Evolutionary conservation across 2,329 filamentous ascomycete genomes (phyloP).

Genomic region (Leptographium flavum): DNA sequence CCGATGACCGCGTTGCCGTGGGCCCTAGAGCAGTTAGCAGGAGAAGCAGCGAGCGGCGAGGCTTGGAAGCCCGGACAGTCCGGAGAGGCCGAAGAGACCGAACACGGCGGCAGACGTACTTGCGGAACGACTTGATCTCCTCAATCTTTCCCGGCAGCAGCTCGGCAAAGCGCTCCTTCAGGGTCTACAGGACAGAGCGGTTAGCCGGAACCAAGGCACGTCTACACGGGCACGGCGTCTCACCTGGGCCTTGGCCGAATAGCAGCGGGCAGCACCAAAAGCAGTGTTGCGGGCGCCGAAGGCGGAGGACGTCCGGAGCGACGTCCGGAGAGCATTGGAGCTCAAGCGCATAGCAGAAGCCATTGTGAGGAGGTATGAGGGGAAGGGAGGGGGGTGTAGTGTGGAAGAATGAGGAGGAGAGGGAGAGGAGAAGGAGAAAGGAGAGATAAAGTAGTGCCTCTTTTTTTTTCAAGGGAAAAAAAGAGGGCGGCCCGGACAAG

Average conservation of each 20-base stretch:
- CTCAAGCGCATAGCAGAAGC: constrained; percentile 70
- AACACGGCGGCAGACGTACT: constrained; percentile 42
- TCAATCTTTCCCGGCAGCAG: constrained; percentile 93
- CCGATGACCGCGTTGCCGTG: constrained; percentile 90
- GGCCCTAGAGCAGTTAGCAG: constrained; percentile 57
- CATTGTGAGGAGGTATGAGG: constrained; percentile 44
- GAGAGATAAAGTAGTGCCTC: constrained; percentile 14
- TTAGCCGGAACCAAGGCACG: neutral
- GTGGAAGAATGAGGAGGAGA: constrained; percentile 12
- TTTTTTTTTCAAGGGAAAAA: constrained; percentile 1
- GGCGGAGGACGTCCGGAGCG: constrained; percentile 46
- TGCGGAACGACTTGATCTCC: constrained; percentile 96
- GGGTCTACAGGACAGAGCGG: constrained; percentile 41
- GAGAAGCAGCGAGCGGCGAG: no score
- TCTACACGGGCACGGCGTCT: neutral
- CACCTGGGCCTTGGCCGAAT: constrained; percentile 88
- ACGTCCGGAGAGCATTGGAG: constrained; percentile 68
- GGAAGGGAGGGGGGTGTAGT: constrained; percentile 12
- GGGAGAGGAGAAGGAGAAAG: constrained; percentile 10
- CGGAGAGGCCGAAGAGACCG: neutral
- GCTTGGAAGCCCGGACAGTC: no score
- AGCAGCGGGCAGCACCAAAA: constrained; percentile 77
- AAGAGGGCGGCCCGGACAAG: neutral
- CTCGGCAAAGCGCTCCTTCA: constrained; percentile 98
- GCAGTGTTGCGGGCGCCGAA: constrained; percentile 55